These are phyloP conservation scores for Sesbania bispinosa DNA, from an alignment of 306 rosid species.

Conservation along the genomic window DNA sequence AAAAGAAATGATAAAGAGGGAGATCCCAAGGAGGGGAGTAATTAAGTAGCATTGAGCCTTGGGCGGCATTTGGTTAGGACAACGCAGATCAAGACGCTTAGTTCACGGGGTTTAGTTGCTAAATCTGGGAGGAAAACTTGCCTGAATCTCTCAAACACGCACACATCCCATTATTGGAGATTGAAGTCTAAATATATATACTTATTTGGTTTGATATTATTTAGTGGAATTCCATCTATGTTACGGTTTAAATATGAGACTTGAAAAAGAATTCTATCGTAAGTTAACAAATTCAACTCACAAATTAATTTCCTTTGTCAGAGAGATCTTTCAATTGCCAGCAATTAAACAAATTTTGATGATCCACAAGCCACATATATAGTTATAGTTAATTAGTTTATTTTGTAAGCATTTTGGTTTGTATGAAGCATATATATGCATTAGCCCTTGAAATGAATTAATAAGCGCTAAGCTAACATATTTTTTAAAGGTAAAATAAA, in stretches of 20 bases:
- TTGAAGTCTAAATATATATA: too few relatives aligned
- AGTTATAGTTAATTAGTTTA: too few relatives aligned
- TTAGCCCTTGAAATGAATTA: too few relatives aligned
- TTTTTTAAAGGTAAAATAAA: too few relatives aligned
- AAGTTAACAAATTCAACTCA: too few relatives aligned
- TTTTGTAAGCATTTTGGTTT: too few relatives aligned
- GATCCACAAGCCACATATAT: too few relatives aligned
- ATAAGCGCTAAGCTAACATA: too few relatives aligned
- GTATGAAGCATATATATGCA: too few relatives aligned
- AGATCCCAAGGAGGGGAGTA: constrained; percentile 34
- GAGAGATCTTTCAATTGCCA: too few relatives aligned
- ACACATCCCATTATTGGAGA: constrained; percentile 11
- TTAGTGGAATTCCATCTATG: not conserved
- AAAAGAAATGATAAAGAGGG: not conserved
- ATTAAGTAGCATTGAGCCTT: constrained; percentile 38
- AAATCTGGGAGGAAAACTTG: constrained; percentile 14
- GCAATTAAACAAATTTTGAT: too few relatives aligned
- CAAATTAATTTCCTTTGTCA: too few relatives aligned
- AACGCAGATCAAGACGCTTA: constrained; percentile 30
- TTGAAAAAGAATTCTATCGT: not conserved
- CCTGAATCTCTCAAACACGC: not conserved
- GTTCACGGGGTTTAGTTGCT: constrained; percentile 23
- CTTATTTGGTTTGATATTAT: not conserved
- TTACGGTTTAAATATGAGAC: not conserved
- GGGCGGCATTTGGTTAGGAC: constrained; percentile 23